phyloP scores from a whole-genome alignment of 139 green algal genomes.

The Haematococcus sp. region DNA sequence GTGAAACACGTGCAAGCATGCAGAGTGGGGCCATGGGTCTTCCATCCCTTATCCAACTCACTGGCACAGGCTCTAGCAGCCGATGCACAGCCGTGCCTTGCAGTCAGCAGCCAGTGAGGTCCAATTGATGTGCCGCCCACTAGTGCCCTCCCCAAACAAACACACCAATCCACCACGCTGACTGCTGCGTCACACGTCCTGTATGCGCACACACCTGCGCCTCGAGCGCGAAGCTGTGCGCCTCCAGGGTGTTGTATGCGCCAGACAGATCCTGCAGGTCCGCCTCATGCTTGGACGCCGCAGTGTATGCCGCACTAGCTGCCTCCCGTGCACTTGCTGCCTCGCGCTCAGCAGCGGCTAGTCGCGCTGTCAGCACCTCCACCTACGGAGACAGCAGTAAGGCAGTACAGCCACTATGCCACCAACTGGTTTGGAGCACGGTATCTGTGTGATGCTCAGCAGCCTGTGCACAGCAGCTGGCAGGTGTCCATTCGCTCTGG shows the following conservation, averaged over 20 bases:
- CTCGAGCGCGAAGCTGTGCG: constrained; percentile 54
- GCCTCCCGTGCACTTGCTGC: constrained; percentile 16
- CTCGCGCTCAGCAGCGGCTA: constrained; percentile 17
- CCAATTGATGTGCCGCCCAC: too few species aligned
- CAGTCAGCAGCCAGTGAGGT: too few species aligned
- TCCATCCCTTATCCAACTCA: too few species aligned
- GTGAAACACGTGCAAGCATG: neutral
- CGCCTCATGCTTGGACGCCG: constrained; percentile 35
- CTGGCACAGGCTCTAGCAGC: too few species aligned
- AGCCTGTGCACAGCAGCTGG: too few species aligned
- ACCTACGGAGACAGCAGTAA: neutral
- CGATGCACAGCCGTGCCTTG: too few species aligned
- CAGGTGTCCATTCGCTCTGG: too few species aligned
- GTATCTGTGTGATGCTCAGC: too few species aligned
- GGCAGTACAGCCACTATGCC: too few species aligned
- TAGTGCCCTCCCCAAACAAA: neutral
- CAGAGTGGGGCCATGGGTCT: too few species aligned
- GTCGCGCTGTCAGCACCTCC: constrained; percentile 5
- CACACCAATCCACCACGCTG: neutral
- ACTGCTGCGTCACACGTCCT: constrained; percentile 15
- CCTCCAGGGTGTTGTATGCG: constrained; percentile 79
- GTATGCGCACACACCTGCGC: too few species aligned
- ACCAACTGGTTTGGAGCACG: too few species aligned
- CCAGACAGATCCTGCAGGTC: constrained; percentile 50
- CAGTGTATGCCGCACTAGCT: constrained; percentile 22